Percentiles rank a stretch among this genome's conserved stretches.
These are phyloP conservation scores for Calonectria naviculata DNA, from an alignment of 2,329 filamentous ascomycete species.

Conservation along the genomic window DNA sequence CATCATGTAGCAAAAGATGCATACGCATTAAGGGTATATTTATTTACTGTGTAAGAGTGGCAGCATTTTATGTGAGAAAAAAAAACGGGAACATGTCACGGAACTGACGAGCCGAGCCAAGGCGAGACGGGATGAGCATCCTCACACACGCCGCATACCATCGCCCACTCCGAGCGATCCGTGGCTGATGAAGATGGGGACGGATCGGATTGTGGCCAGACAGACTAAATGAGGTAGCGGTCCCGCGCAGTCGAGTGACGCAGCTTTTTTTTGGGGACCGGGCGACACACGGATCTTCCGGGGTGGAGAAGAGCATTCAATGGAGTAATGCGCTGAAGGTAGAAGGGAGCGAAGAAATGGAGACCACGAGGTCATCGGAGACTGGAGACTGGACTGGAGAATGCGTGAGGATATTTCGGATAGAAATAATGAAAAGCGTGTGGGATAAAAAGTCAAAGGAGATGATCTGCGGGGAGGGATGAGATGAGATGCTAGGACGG, in stretches of 20 bases:
- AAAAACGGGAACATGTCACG: neutral
- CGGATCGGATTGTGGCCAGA: constrained; percentile 20
- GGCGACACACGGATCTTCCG: constrained; percentile 5
- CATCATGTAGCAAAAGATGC: neutral
- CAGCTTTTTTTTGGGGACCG: neutral
- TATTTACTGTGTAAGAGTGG: neutral
- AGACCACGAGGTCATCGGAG: too few species aligned
- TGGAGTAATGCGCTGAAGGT: neutral
- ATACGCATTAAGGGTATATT: neutral
- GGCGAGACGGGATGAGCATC: neutral
- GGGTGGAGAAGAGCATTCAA: neutral
- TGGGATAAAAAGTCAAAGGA: constrained; percentile 2
- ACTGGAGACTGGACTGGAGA: too few species aligned
- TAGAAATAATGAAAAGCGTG: neutral
- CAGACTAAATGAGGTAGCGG: constrained; percentile 8
- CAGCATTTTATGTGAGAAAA: neutral
- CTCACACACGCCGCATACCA: constrained; percentile 25
- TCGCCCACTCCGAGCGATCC: constrained; percentile 37
- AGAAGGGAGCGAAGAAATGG: too few species aligned
- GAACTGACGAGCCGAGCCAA: constrained; percentile 21
- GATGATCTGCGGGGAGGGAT: constrained; percentile 9
- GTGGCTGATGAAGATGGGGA: constrained; percentile 19
- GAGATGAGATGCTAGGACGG: neutral
- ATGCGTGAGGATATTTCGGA: neutral
- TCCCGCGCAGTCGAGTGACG: neutral